phyloP scores from a whole-genome alignment of 108 stramenopile genomes.

The Skeletonema marinoi region DNA sequence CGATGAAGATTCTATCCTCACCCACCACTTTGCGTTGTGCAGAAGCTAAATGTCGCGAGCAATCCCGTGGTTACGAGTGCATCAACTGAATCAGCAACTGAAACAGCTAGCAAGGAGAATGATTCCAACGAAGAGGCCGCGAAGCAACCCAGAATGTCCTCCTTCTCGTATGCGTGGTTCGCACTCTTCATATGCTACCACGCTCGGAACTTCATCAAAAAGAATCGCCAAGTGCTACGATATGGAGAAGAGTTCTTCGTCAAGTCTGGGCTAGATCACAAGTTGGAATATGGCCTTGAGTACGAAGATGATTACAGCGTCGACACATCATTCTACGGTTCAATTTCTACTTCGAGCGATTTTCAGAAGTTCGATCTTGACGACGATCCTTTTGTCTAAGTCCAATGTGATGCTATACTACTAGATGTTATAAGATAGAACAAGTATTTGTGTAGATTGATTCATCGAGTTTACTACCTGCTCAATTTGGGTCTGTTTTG shows the following conservation, averaged over 20 bases:
- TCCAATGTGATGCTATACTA: background rate
- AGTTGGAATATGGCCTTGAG: conserved; percentile 5
- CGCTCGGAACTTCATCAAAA: background rate
- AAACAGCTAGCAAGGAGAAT: background rate
- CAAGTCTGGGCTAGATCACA: background rate
- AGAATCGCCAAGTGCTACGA: background rate
- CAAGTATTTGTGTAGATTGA: background rate
- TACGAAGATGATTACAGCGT: conserved; percentile 24
- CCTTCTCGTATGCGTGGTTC: conserved; percentile 24
- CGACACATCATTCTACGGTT: conserved; percentile 17
- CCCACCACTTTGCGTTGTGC: background rate
- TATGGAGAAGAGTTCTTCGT: conserved; percentile 11
- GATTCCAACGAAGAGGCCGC: background rate
- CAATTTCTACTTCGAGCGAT: conserved; percentile 8
- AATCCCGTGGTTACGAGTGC: background rate
- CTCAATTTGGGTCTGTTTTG: too few relatives aligned
- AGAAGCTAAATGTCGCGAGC: background rate
- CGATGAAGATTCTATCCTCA: background rate
- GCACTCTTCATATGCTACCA: conserved; percentile 9
- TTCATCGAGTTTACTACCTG: background rate
- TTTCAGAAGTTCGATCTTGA: background rate
- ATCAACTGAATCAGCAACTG: background rate
- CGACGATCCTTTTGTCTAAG: background rate
- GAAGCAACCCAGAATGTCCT: background rate
- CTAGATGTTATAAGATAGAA: background rate